A percentile compares a stretch with the other conserved stretches of the same genome.
Conservation (phyloP, 2,329 filamentous ascomycete genomes). For the Pseudogymnoascus sp. region DNA sequence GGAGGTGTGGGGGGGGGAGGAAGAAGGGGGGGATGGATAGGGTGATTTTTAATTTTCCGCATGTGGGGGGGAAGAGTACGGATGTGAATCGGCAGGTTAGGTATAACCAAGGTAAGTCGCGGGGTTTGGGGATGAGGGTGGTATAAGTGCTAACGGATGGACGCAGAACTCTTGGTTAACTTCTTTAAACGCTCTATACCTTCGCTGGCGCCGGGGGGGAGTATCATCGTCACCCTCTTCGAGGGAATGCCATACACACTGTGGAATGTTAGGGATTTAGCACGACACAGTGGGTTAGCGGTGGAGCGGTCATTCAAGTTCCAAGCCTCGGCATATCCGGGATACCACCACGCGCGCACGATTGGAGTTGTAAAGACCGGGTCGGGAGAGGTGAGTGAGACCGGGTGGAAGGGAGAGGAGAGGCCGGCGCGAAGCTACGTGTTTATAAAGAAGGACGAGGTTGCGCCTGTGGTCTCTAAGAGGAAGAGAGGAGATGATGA, state of each 20-base stretch:
- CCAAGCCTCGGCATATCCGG: slow-evolving; percentile 57
- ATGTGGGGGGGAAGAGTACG: slow-evolving; percentile 84
- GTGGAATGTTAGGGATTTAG: slow-evolving; percentile 90
- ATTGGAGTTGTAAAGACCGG: slow-evolving; percentile 53
- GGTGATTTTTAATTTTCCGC: slow-evolving; percentile 94
- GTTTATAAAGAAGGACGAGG: slow-evolving; percentile 52
- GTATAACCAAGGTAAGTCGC: slow-evolving; percentile 59
- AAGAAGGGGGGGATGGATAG: slow-evolving; percentile 53
- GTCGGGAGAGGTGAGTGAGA: slow-evolving; percentile 35
- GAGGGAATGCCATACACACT: slow-evolving; percentile 90
- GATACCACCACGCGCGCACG: slow-evolving; percentile 66
- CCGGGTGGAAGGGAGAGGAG: slow-evolving; percentile 44
- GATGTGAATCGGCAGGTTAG: slow-evolving; percentile 93
- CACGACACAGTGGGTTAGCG: slow-evolving; percentile 63
- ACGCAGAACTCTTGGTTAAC: slow-evolving; percentile 53
- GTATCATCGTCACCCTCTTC: slow-evolving; percentile 77
- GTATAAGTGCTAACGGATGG: not conserved
- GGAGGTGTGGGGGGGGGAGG: slow-evolving; percentile 29
- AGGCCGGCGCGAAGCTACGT: slow-evolving; percentile 51
- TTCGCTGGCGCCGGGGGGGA: slow-evolving; percentile 45
- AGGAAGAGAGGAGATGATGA: slow-evolving; percentile 25
- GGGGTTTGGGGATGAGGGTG: not conserved
- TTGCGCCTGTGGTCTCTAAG: slow-evolving; percentile 27
- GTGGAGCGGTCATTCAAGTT: slow-evolving; percentile 66
- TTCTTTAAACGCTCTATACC: slow-evolving; percentile 53